Evolutionary conservation across 2,329 filamentous ascomycete genomes (phyloP), one percentile per base, ranked within the genome.

Genomic region (Leptographium flavum): DNA sequence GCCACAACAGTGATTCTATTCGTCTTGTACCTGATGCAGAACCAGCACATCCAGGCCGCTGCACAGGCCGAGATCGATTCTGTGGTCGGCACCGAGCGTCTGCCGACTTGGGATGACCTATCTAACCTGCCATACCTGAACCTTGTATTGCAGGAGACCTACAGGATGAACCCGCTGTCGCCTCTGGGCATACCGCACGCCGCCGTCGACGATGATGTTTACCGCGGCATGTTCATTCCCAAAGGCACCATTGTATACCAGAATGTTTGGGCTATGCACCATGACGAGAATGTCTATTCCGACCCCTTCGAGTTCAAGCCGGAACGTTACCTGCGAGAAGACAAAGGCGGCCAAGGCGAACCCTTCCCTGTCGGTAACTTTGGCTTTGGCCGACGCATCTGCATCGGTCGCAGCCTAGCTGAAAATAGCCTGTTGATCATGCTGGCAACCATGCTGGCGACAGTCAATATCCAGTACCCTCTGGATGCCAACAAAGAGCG

Each of bases 401-500:
- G 76, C 54, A 72, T 70, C 3, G 76, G 74, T 0, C 69, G 73
- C 22, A 68, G 74, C 43, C 60, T 78, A 4, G 71, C 70, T 0
- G 65, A 71, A 45, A 63, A 65, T 5, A 64, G 60, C 11, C 49
- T 74, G 11, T 70, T 68, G 50, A 58, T 74, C 9, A 61, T 56
- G 8, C 63, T 73, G 30, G 61, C 69, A 5, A 61, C 66, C 5
- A 60, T 74, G 30, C 54, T 73, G 23, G 72, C 69, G 65, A 65
- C 63, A 0, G 71, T 68, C 25, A 52, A 60, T 13, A 49, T 61
- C 39, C 19, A 37, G 35, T 37, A 14, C 14, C 35, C 35, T 4
- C 21, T 37, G 19, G 59, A 63, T 47, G 49, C 22, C 1, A 28
- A 55, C 3, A 63, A 64, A 3, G 54, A 53, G 36, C 50, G 50